phyloP scores from a whole-genome alignment of 352 stramenopile genomes.

The Halophytophthora batemanensis region DNA sequence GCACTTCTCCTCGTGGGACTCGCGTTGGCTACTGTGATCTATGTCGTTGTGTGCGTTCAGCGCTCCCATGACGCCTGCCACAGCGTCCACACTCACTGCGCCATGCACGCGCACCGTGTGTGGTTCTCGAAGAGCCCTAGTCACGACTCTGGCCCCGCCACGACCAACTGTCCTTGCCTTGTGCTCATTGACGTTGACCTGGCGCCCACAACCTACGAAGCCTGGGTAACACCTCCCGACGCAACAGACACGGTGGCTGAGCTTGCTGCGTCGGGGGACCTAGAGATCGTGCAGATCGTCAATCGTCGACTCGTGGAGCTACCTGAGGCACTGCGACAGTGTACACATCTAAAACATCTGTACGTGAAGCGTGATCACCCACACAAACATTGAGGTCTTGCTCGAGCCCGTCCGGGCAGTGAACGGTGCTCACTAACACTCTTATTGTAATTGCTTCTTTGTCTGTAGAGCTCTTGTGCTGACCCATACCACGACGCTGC shows the following conservation, averaged over 20 bases:
- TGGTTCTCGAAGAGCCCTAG: slow-evolving; percentile 7
- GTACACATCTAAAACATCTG: slow-evolving; percentile 33
- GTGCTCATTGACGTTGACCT: slow-evolving; percentile 25
- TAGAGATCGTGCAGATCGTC: slow-evolving; percentile 31
- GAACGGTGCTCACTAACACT: not conserved
- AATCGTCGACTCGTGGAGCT: slow-evolving; percentile 24
- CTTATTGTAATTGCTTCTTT: not conserved
- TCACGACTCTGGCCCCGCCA: not conserved
- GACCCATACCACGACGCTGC: slow-evolving; percentile 24
- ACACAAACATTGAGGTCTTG: not conserved
- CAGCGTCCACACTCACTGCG: slow-evolving; percentile 11
- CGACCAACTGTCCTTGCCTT: slow-evolving; percentile 27
- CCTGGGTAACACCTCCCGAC: slow-evolving; percentile 20
- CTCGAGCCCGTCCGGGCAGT: too few relatives aligned
- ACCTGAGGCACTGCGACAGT: slow-evolving; percentile 20
- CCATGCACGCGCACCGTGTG: slow-evolving; percentile 20
- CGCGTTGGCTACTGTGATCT: slow-evolving; percentile 11
- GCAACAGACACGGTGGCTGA: slow-evolving; percentile 15
- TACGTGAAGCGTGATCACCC: slow-evolving; percentile 9
- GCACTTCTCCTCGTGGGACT: slow-evolving; percentile 11
- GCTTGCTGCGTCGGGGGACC: slow-evolving; percentile 25
- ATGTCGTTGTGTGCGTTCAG: slow-evolving; percentile 5
- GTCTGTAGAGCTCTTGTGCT: slow-evolving; percentile 23
- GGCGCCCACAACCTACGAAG: slow-evolving; percentile 12
- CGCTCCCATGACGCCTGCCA: slow-evolving; percentile 16